A percentile compares a stretch with the other conserved stretches of the same genome.
phyloP scores from a whole-genome alignment of 768 basidiomycete species.

The Panus rudis region DNA sequence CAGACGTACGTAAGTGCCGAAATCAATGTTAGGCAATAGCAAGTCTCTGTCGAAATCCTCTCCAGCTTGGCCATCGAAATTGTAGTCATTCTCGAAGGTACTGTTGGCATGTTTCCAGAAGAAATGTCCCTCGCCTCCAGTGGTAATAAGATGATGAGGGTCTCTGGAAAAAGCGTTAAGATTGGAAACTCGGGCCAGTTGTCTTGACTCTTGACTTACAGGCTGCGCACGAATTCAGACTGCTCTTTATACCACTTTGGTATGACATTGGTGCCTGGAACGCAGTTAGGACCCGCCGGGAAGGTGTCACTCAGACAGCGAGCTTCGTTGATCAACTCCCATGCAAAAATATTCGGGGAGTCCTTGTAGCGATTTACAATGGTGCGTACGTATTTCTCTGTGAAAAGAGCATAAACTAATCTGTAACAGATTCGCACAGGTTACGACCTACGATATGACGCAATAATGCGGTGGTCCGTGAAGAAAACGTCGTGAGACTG shows the following conservation, averaged over 20 bases:
- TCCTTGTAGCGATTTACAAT: slow-evolving; percentile 25
- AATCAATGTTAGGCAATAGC: slow-evolving; percentile 45
- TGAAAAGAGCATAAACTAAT: not conserved
- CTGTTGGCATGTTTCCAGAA: slow-evolving; percentile 40
- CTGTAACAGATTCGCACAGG: not conserved
- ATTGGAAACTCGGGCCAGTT: not conserved
- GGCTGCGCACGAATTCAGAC: slow-evolving; percentile 41
- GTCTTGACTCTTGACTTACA: slow-evolving; percentile 32
- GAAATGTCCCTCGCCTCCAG: slow-evolving; percentile 53
- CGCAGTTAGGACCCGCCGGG: slow-evolving; percentile 41
- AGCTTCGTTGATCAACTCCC: slow-evolving; percentile 48
- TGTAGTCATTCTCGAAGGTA: slow-evolving; percentile 41
- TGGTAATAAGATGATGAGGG: slow-evolving; percentile 46
- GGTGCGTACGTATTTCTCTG: slow-evolving; percentile 24
- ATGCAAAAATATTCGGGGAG: slow-evolving; percentile 24
- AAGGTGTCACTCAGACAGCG: slow-evolving; percentile 44
- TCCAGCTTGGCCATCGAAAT: slow-evolving; percentile 52
- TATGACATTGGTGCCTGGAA: slow-evolving; percentile 38
- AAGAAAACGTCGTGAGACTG: slow-evolving; percentile 26
- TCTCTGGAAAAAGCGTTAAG: slow-evolving; percentile 28
- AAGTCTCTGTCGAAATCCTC: slow-evolving; percentile 49
- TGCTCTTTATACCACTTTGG: slow-evolving; percentile 46
- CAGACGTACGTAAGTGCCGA: slow-evolving; percentile 44
- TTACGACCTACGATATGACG: slow-evolving; percentile 21
- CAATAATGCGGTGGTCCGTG: slow-evolving; percentile 21